phyloP scores from a whole-genome alignment of 108 stramenopile genomes.

The Stephanodiscus minutulus region DNA sequence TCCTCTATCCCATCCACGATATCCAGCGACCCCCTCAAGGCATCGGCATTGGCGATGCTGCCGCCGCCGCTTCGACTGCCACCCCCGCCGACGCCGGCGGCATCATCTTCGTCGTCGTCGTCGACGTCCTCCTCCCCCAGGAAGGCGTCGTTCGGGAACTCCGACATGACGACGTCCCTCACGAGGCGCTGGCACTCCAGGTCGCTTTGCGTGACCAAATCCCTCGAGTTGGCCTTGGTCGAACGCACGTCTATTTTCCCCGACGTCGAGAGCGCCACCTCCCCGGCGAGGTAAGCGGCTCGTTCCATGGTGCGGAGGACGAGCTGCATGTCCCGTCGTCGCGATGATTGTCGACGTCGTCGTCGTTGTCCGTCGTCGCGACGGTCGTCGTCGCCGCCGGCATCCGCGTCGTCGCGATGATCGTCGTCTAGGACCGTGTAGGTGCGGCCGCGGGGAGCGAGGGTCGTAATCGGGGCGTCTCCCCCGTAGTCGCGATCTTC shows the following conservation, averaged over 20 bases:
- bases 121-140: constrained; percentile 76
- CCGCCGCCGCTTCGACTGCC: constrained; percentile 39
- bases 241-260: constrained; percentile 42
- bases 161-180: constrained; percentile 44
- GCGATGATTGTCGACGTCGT: background rate
- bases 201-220: constrained; percentile 61
- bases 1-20: background rate
- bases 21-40: constrained; percentile 44
- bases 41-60: constrained; percentile 56
- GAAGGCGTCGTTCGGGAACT: constrained; percentile 70
- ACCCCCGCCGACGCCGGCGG: constrained; percentile 51
- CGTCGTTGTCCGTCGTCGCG: too few relatives aligned
- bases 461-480: background rate
- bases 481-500: background rate
- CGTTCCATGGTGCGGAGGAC: constrained; percentile 42
- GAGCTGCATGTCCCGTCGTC: constrained; percentile 23
- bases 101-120: constrained; percentile 21
- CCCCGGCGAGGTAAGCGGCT: constrained; percentile 45
- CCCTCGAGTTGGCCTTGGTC: constrained; percentile 51
- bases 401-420: background rate
- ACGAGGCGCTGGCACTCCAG: constrained; percentile 53
- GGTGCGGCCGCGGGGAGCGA: background rate
- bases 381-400: background rate
- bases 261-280: constrained; percentile 33
- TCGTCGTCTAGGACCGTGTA: background rate